Percentiles rank a stretch among this genome's conserved stretches.
These are phyloP conservation scores for Leishmania gerbilli DNA, from an alignment of 208 protist species.

Conservation along the genomic window DNA sequence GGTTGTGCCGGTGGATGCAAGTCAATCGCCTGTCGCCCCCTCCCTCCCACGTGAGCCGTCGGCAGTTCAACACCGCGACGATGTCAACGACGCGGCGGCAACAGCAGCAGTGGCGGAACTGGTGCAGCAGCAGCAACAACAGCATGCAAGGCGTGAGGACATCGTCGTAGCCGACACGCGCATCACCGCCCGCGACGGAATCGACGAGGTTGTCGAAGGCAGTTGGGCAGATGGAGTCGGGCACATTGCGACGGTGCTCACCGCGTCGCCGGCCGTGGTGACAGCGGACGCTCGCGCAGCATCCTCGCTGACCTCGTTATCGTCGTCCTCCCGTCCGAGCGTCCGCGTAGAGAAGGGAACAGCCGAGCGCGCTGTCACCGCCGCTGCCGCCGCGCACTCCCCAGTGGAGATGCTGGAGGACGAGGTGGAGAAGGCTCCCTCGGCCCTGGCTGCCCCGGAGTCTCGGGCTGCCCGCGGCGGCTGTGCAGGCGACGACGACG, in stretches of 20 bases:
- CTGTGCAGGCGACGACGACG: neutral
- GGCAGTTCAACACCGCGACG: neutral
- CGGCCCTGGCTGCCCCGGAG: neutral
- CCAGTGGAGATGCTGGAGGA: neutral
- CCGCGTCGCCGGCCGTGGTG: neutral
- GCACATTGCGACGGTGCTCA: neutral
- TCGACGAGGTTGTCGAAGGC: neutral
- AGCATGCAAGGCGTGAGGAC: neutral
- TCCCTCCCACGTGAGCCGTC: neutral
- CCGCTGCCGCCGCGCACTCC: neutral
- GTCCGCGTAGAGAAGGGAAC: neutral
- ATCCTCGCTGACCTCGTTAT: neutral
- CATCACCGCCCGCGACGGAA: neutral
- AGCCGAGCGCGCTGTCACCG: neutral
- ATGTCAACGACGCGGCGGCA: neutral
- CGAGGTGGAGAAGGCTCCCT: neutral
- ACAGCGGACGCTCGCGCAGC: neutral
- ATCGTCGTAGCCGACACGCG: neutral
- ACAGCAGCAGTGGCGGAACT: neutral
- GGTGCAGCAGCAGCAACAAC: neutral
- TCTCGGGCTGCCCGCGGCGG: neutral
- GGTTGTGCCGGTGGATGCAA: neutral
- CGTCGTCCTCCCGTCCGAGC: neutral
- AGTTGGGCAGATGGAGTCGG: neutral
- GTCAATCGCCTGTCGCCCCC: neutral